Percentiles rank a stretch among this genome's conserved stretches.
Evolutionary conservation across 2,329 filamentous ascomycete genomes (phyloP).

Genomic region (Aspergillus ochraceoroseus): DNA sequence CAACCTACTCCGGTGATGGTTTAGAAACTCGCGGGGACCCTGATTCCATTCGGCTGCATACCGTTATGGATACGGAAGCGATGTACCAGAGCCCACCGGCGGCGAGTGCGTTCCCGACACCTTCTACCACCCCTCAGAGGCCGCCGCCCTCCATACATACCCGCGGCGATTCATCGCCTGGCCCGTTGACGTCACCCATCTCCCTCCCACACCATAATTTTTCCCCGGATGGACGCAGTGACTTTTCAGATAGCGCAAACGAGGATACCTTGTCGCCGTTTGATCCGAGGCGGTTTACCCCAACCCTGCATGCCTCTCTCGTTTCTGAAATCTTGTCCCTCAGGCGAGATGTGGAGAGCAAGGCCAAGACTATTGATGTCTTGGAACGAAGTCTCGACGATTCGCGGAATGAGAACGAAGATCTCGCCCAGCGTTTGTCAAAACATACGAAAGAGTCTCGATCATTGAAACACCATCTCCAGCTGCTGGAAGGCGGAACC

Average conservation of each 20-base stretch:
- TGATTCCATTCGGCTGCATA: conserved; percentile 1
- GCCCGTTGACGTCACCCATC: conserved; percentile 53
- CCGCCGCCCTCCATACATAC: conserved; percentile 21
- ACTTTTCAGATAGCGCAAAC: conserved; percentile 35
- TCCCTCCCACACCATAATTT: conserved; percentile 47
- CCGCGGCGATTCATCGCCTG: conserved; percentile 51
- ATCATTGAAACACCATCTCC: conserved; percentile 76
- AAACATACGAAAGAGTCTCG: conserved; percentile 69
- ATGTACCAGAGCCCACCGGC: conserved; percentile 53
- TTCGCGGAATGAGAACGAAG: conserved; percentile 68
- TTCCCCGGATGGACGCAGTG: conserved; percentile 37
- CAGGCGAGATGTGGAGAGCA: conserved; percentile 84
- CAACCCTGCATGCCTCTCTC: conserved; percentile 86
- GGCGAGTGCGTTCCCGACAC: conserved; percentile 61
- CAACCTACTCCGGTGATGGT: conserved; percentile 9
- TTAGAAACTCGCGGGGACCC: not conserved
- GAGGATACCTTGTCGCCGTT: conserved; percentile 69
- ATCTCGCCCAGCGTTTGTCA: conserved; percentile 58
- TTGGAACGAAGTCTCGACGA: conserved; percentile 71
- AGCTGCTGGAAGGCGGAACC: conserved; percentile 80
- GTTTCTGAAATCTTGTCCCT: conserved; percentile 90
- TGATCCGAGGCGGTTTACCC: conserved; percentile 89
- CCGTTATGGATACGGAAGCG: conserved; percentile 30
- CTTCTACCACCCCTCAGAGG: conserved; percentile 59
- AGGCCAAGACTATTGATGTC: conserved; percentile 77